Evolutionary conservation across 805 yeast species (phyloP).

Genomic region (Saccharomyces kudriavzevii): DNA sequence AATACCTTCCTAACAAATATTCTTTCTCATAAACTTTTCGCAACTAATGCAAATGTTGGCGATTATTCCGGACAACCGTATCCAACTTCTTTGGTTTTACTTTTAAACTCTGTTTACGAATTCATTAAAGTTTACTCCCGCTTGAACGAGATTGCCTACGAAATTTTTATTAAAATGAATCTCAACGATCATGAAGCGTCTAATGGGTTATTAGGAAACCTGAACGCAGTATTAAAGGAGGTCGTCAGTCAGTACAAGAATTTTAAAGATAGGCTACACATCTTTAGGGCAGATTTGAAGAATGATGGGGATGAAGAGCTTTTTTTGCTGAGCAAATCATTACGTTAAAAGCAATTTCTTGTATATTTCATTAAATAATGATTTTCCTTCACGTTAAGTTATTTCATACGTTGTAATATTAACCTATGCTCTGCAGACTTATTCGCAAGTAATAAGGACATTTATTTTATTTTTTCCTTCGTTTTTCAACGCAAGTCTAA

Average conservation of each 20-base stretch:
- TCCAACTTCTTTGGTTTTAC: slow-evolving; percentile 35
- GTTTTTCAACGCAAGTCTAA: background rate
- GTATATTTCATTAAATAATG: background rate
- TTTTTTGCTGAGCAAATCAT: slow-evolving; percentile 37
- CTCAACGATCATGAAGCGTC: slow-evolving; percentile 20
- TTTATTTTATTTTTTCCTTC: background rate
- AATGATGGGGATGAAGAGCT: slow-evolving; percentile 43
- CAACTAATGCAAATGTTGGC: slow-evolving; percentile 27
- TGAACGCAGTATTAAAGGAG: slow-evolving; percentile 35
- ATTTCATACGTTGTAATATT: background rate
- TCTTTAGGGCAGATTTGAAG: slow-evolving; percentile 45
- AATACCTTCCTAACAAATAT: slow-evolving; percentile 25
- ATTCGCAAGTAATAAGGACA: background rate
- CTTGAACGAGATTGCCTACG: slow-evolving; percentile 31
- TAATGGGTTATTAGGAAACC: slow-evolving; percentile 20
- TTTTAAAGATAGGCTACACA: slow-evolving; percentile 36
- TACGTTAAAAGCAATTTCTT: slow-evolving; percentile 12
- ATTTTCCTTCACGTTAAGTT: background rate
- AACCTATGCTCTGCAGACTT: background rate
- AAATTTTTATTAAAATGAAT: slow-evolving; percentile 28
- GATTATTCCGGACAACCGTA: slow-evolving; percentile 34
- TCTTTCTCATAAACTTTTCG: slow-evolving; percentile 19
- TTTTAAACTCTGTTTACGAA: slow-evolving; percentile 33
- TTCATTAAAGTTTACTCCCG: slow-evolving; percentile 35
- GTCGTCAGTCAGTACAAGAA: slow-evolving; percentile 37